Base-by-base conservation (phyloP, 768 basidiomycete genomes). In the Lentinula sp. region DNA sequence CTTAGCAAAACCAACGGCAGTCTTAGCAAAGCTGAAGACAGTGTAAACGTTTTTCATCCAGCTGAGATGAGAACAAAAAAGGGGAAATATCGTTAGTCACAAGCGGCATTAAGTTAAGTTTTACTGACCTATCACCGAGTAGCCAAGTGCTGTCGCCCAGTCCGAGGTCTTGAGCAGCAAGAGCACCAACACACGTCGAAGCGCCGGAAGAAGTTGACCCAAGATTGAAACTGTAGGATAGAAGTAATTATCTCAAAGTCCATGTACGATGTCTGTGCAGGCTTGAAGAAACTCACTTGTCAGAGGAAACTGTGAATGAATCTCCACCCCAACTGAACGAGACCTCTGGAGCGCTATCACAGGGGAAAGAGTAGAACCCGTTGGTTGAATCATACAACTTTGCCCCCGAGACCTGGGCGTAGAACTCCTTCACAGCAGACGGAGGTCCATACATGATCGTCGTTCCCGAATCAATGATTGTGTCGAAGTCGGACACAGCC, bases 41-140 rank as follows among this genome's bases (percentile, higher is more conserved):
- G 75, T 66, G 63, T 79, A 81, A 21, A 78, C 75, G 53, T 74
- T 76, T 63, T 68, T 70, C 68, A 80, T 61, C 65, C 79, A 80
- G 9, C 58, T 55, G 37, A 5, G 21, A 28, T 1, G 11, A 39
- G 1, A 42, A 28, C 5, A 21, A n/a, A 11, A 13, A 34, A 21
- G 28, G 31, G 23, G n/a, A 5, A 37, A 55, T 5, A 35, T 16
- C 5, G 16, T n/a, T 8, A 15, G n/a, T n/a, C 23, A 53, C 16
- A n/a, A n/a, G 8, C 28, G 28, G 28, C 28, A 1, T 43, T 43
- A 13, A 15, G 0, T 15, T 13, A n/a, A 43, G 42, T 15, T 11
- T 39, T 6, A 55, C 16, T 21, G 32, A 56, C 55, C 55, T 60
- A 35, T 74, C 74, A 7, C 76, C 76, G 31, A 77, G 50, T 50